Percentiles rank a stretch among this genome's conserved stretches.
phyloP scores from a whole-genome alignment of 768 basidiomycete genomes.

The Boletellus sp. region DNA sequence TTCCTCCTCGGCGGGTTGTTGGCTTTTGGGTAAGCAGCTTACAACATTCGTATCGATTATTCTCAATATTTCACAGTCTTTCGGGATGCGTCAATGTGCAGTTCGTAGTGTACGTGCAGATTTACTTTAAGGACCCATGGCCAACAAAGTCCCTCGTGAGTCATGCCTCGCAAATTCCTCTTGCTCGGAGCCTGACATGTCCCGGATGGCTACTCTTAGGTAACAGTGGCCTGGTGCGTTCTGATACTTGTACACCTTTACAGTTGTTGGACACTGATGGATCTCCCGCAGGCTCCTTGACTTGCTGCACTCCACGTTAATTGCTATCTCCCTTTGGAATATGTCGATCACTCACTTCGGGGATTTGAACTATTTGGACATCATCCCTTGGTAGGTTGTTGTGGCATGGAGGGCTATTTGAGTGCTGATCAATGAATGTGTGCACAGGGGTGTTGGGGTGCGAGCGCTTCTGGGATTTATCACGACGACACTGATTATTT shows the following conservation, averaged over 20 bases:
- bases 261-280: not conserved
- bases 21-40: slow-evolving; percentile 15
- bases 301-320: slow-evolving; percentile 20
- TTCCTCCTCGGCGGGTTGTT: slow-evolving; percentile 22
- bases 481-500: not conserved
- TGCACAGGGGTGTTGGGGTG: slow-evolving; percentile 23
- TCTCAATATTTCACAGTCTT: slow-evolving; percentile 10
- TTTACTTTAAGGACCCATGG: slow-evolving; percentile 12
- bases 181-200: not conserved
- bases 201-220: slow-evolving; percentile 4
- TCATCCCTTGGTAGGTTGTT: slow-evolving; percentile 23
- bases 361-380: slow-evolving; percentile 2
- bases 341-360: slow-evolving; percentile 21
- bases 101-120: slow-evolving; percentile 21
- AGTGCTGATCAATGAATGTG: not conserved
- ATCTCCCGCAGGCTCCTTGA: slow-evolving; percentile 18
- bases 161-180: not conserved
- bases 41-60: not conserved
- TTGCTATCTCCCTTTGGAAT: slow-evolving; percentile 23
- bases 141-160: slow-evolving; percentile 18
- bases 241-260: not conserved
- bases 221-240: slow-evolving; percentile 19
- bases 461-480: not conserved
- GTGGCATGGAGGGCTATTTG: not conserved
- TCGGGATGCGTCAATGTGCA: slow-evolving; percentile 27